phyloP scores from a whole-genome alignment of 2,329 filamentous ascomycete species.

The Trichoderma aggressivum region DNA sequence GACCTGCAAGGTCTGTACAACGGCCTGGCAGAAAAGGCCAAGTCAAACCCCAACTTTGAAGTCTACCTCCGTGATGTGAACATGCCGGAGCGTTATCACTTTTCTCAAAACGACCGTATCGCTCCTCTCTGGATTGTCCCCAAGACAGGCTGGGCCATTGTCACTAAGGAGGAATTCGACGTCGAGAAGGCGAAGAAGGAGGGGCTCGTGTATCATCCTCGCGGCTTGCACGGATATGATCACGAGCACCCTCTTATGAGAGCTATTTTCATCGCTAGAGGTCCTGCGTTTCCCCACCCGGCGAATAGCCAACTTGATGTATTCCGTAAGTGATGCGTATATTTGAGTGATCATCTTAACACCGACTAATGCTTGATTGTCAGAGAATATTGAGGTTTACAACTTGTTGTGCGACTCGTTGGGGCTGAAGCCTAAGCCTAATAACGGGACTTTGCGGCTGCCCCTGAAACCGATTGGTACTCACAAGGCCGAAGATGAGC shows the following conservation, averaged over 20 bases:
- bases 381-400: constrained; percentile 93
- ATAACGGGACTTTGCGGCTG: constrained; percentile 82
- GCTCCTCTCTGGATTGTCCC: constrained; percentile 94
- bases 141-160: constrained; percentile 88
- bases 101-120: constrained; percentile 81
- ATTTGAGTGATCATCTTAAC: neutral
- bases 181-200: constrained; percentile 61
- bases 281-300: constrained; percentile 84
- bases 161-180: constrained; percentile 75
- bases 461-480: constrained; percentile 62
- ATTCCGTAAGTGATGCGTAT: constrained; percentile 65
- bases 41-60: constrained; percentile 67
- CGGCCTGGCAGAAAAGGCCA: constrained; percentile 53
- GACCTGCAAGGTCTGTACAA: constrained; percentile 68
- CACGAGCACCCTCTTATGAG: constrained; percentile 93
- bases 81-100: constrained; percentile 93
- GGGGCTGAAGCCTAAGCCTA: constrained; percentile 67
- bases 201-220: constrained; percentile 69
- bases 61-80: constrained; percentile 82
- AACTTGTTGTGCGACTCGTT: constrained; percentile 91
- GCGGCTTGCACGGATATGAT: constrained; percentile 90
- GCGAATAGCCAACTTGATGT: constrained; percentile 74
- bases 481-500: constrained; percentile 51
- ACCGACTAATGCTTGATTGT: constrained; percentile 26
- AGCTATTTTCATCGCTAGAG: constrained; percentile 88